Evolutionary conservation across 2,329 filamentous ascomycete species (phyloP), one percentile per base, ranked within the genome.

Genomic region (Teratosphaeria nubilosa): DNA sequence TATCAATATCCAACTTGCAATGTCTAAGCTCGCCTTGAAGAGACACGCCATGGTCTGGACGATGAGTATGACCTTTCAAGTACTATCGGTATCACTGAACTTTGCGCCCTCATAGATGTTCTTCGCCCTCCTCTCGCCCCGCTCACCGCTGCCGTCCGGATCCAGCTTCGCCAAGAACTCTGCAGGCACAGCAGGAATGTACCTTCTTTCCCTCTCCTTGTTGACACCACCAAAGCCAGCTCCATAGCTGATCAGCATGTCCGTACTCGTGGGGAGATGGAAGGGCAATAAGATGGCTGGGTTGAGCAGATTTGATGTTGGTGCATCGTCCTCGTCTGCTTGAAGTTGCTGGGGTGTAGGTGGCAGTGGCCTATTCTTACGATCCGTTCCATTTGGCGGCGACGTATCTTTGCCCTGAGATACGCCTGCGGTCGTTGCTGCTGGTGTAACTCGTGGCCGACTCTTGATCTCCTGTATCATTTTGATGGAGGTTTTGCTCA

Each of bases 181-280:
- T 0, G 91, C 87, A 20, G 94, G 92, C 56, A 99, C 89, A 0
- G 90, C 95, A 1, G 94, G 94, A 52, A 96, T 95, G 72, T 99
- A 99, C 75, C 96, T 96, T 64, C 90, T 82, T 73, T 95, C 94
- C 58, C 91, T 82, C 74, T 97, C 94, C 62, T 88, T 82, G 75
- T 99, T 96, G 53, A 94, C 78, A 0, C 94, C 94, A 5, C 94
- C 94, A 68, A 97, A 94, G 0, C 94, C 94, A 13, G 94, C 91
- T 0, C 94, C 94, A 68, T 95, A 99, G 64, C 86, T 92, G 53
- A 99, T 84, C 53, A 97, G 81, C 94, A 99, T 99, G 72, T 99
- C 94, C 27, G 91, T 97, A 58, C 90, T 94, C 1, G 92, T 96
- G 1, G 94, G 94, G 30, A 99, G 78, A n/a, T 88, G 87, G 71